Conservation (phyloP, 2,329 filamentous ascomycete genomes). For the Xylariaceae sp. region DNA sequence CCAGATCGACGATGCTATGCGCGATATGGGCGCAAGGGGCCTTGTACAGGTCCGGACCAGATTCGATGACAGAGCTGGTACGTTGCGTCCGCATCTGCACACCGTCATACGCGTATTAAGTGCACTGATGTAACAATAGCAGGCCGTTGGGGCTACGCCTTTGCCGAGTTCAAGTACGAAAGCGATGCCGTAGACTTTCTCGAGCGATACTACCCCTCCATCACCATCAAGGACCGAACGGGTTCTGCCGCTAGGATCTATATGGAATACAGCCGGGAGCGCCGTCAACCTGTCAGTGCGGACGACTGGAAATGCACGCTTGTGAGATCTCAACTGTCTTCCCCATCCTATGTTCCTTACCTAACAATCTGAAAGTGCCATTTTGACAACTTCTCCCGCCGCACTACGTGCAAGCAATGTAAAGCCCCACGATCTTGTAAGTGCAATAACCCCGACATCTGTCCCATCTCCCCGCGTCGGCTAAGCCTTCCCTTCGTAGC, state of each 20-base stretch:
- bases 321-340: conserved; percentile 21
- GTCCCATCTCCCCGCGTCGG: background rate
- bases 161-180: conserved; percentile 39
- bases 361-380: conserved; percentile 26
- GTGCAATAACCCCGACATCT: conserved; percentile 5
- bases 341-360: background rate
- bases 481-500: conserved; percentile 16
- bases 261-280: conserved; percentile 34
- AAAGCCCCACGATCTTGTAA: conserved; percentile 33
- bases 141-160: conserved; percentile 31
- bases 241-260: conserved; percentile 31
- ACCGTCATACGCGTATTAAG: background rate
- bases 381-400: conserved; percentile 33
- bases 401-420: conserved; percentile 33
- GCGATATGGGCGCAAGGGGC: conserved; percentile 27
- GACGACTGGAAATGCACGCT: conserved; percentile 39
- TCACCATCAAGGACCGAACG: conserved; percentile 33
- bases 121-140: conserved; percentile 14
- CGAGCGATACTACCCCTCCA: conserved; percentile 34
- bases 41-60: conserved; percentile 32
- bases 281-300: conserved; percentile 30
- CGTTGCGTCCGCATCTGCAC: background rate
- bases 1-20: conserved; percentile 30
- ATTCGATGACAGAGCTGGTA: conserved; percentile 29
- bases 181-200: conserved; percentile 38